These are phyloP conservation scores for Paxillus involutus DNA, from an alignment of 768 basidiomycete species.

Conservation along the genomic window DNA sequence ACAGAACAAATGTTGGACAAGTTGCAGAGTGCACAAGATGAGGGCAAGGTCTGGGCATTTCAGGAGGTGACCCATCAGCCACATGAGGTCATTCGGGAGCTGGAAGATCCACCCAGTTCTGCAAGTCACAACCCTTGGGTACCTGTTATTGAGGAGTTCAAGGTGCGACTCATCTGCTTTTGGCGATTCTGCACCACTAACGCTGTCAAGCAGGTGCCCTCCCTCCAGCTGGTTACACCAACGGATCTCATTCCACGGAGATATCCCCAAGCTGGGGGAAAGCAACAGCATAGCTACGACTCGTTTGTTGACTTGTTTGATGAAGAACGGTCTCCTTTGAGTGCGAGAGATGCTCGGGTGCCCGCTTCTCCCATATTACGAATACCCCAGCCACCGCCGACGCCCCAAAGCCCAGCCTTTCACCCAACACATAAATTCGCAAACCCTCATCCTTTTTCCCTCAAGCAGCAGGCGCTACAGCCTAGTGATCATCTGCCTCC, in stretches of 20 bases:
- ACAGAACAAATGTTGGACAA: slow-evolving; percentile 5
- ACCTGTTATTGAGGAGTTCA: slow-evolving; percentile 16
- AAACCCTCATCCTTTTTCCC: neutral
- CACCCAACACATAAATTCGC: neutral
- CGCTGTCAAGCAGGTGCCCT: slow-evolving; percentile 10
- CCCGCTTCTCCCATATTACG: slow-evolving; percentile 41
- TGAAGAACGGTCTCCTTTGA: slow-evolving; percentile 6
- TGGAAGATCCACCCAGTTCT: slow-evolving; percentile 9
- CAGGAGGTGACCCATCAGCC: slow-evolving; percentile 46
- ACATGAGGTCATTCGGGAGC: slow-evolving; percentile 2
- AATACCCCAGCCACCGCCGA: slow-evolving; percentile 37
- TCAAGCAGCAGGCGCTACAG: neutral
- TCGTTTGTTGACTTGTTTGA: slow-evolving; percentile 6
- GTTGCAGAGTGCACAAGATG: neutral
- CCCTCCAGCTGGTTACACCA: slow-evolving; percentile 18
- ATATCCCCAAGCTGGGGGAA: slow-evolving; percentile 1
- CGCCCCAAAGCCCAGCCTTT: slow-evolving; percentile 32
- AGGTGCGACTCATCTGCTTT: slow-evolving; percentile 8
- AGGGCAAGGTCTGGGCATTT: slow-evolving; percentile 38
- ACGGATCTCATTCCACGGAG: slow-evolving; percentile 15
- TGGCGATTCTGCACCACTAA: slow-evolving; percentile 7
- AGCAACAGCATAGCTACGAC: slow-evolving; percentile 2
- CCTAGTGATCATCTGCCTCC: neutral
- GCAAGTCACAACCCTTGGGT: slow-evolving; percentile 19
- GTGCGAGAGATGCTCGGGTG: neutral